A percentile compares a stretch with the other conserved stretches of the same genome.
phyloP scores from a whole-genome alignment of 2,329 filamentous ascomycete genomes.

The Stromatinia cepivora region DNA sequence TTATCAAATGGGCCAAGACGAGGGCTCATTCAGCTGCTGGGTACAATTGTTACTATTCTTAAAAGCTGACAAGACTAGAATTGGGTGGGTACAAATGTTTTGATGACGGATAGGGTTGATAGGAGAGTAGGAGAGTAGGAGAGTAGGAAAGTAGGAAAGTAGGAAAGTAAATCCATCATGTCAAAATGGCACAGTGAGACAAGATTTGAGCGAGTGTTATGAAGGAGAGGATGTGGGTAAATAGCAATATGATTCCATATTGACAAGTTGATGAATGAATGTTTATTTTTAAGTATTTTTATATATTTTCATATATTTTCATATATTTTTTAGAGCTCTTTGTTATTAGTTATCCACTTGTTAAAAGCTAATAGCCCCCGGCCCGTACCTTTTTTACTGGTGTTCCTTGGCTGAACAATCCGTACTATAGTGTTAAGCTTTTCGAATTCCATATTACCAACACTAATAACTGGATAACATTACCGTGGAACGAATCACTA shows the following conservation, averaged over 20 bases:
- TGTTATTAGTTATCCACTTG: neutral
- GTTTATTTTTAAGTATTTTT: neutral
- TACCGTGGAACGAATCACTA: neutral
- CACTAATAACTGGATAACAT: neutral
- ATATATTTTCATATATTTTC: no score
- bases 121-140: neutral
- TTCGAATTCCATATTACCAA: no score
- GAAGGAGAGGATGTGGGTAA: neutral
- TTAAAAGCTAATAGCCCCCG: neutral
- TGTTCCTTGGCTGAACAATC: neutral
- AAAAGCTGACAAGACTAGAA: conserved; percentile 16
- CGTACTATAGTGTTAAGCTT: no score
- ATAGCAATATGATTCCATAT: neutral
- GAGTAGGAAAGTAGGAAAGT: neutral
- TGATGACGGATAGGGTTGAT: neutral
- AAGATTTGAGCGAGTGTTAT: neutral
- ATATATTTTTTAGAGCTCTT: neutral
- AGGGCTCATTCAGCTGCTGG: conserved; percentile 17
- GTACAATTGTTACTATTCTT: conserved; percentile 2
- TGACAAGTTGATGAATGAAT: neutral
- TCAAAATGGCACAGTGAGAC: neutral
- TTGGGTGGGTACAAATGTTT: neutral
- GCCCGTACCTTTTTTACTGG: conserved; percentile 6
- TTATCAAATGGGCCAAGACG: conserved; percentile 6
- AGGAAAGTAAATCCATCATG: neutral